Evolutionary conservation across 805 yeast genomes (phyloP), one percentile per base, ranked within the genome.

Genomic region (Ogataea salicorniae): DNA sequence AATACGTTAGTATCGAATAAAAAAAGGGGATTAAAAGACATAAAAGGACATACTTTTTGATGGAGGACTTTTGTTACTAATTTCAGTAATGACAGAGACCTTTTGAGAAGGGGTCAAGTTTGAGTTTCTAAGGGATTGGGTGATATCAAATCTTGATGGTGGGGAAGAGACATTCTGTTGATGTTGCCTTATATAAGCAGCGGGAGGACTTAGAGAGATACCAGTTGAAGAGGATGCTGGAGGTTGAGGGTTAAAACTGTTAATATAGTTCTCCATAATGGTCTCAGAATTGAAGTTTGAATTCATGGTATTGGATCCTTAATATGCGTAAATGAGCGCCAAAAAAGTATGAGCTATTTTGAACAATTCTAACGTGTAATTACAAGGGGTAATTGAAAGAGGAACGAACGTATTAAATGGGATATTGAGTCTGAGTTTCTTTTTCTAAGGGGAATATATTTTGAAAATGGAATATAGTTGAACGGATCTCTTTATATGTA

Each of bases 11-110:
- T 16, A 16, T 17, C 9, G 16, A n/a, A 11, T 11, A 29, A n/a
- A 35, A 20, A 29, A 16, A 17, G 13, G 36, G 11, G 13, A 31
- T 23, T 9, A 26, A 26, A 26, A 26, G 33, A 31, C 2, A 15
- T 8, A 14, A 22, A n/a, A 31, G 34, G 38, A 53, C 60, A 36
- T 52, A 57, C 58, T 60, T 39, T 61, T 61, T 37, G 59, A 37
- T 5, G 63, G 56, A 34, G 59, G 61, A 38, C 51, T 56, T 43
- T 53, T 58, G 50, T 50, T 52, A 37, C 52, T 58, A 3, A 49
- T 35, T 20, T 58, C 62, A 17, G 57, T 44, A 15, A 57, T 57
- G 13, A 50, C 54, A 9, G 56, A 51, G 11, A 50, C 54, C 36
- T 58, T 58, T 39, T 59, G 60, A 31, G 56, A 51, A 3, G 55